phyloP scores from a whole-genome alignment of 768 basidiomycete species.

The Clathrus columnatus region DNA sequence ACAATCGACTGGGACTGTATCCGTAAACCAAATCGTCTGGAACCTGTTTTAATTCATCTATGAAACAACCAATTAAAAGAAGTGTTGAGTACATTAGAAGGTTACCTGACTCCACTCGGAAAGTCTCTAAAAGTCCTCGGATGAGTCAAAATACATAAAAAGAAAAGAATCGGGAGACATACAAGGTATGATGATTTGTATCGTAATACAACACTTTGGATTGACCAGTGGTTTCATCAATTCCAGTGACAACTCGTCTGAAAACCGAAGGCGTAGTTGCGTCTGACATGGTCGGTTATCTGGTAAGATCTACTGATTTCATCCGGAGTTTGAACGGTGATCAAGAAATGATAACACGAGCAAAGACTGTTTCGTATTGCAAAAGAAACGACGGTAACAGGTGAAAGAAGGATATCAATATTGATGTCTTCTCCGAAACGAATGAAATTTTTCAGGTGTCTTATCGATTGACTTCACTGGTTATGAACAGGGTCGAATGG shows the following conservation, averaged over 20 bases:
- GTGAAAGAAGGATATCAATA: too few relatives aligned
- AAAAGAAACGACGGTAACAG: too few relatives aligned
- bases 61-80: too few relatives aligned
- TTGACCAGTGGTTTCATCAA: not conserved
- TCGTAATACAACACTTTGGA: slow-evolving; percentile 4
- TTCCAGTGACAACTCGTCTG: slow-evolving; percentile 1
- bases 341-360: too few relatives aligned
- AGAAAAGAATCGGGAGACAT: not conserved
- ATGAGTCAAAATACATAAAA: not conserved
- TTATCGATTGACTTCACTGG: too few relatives aligned
- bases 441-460: too few relatives aligned
- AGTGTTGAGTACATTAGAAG: too few relatives aligned
- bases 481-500: too few relatives aligned
- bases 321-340: too few relatives aligned
- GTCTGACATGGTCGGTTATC: not conserved
- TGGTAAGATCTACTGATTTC: too few relatives aligned
- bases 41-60: not conserved
- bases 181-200: not conserved
- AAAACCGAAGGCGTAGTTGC: not conserved
- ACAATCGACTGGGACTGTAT: slow-evolving; percentile 3
- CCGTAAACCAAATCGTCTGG: slow-evolving; percentile 2
- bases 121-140: not conserved
- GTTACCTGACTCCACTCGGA: not conserved
- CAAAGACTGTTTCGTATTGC: too few relatives aligned
- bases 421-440: too few relatives aligned